These are phyloP conservation scores for Schizochytrium sp. DNA, from an alignment of 108 stramenopile genomes.

Conservation along the genomic window DNA sequence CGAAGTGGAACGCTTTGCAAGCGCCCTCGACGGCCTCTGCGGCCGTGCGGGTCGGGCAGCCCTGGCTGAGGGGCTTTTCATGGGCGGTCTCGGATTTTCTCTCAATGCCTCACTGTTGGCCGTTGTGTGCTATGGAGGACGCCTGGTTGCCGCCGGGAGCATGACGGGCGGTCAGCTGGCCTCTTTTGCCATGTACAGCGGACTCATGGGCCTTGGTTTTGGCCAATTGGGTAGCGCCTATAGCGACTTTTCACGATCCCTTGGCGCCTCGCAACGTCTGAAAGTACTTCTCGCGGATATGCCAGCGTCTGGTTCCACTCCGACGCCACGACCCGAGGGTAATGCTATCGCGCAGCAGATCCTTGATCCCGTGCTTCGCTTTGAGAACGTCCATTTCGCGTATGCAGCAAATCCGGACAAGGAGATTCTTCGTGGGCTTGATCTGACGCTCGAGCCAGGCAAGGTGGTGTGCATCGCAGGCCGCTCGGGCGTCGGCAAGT, in stretches of 20 bases:
- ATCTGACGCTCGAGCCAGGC: not conserved
- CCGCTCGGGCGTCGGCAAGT: not conserved
- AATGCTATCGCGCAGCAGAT: not conserved
- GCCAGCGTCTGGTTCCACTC: not conserved
- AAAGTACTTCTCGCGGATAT: not conserved
- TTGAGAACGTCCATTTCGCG: not conserved
- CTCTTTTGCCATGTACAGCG: not conserved
- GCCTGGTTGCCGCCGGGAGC: not conserved
- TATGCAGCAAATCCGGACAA: not conserved
- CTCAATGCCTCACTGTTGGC: not conserved
- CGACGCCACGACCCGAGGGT: not conserved
- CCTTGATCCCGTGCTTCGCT: not conserved
- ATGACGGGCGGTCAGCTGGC: constrained; percentile 6
- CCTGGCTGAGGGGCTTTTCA: constrained; percentile 5
- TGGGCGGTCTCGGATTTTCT: not conserved
- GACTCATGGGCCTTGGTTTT: not conserved
- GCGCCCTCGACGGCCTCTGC: not conserved
- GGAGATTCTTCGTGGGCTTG: not conserved
- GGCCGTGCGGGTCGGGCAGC: not conserved
- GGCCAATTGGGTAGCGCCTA: not conserved
- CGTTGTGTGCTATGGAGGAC: not conserved
- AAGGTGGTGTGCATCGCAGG: not conserved
- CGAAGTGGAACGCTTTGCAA: not conserved
- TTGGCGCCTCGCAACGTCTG: not conserved
- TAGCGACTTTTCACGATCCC: not conserved